These are phyloP conservation scores for Capsella rubella DNA, from an alignment of 441 rosid species.

Conservation along the genomic window DNA sequence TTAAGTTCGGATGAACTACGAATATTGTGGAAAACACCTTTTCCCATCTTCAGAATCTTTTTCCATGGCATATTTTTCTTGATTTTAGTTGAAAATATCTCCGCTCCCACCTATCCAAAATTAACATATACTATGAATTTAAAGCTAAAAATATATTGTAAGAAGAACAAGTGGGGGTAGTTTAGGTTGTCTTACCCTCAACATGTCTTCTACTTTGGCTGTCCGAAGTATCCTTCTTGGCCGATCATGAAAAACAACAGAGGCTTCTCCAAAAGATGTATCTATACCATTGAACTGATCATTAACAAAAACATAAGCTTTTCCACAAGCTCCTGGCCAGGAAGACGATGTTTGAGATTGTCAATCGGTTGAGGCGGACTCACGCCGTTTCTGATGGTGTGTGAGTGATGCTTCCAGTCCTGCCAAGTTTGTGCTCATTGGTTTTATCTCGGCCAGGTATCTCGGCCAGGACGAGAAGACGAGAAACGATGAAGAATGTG, in stretches of 20 bases:
- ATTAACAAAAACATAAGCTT: neutral
- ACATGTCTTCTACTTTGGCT: neutral
- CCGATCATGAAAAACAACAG: neutral
- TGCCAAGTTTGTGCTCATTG: too few species aligned
- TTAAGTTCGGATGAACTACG: conserved; percentile 2
- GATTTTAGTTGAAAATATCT: neutral
- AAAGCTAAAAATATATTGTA: neutral
- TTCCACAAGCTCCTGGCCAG: neutral
- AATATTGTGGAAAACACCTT: too few species aligned
- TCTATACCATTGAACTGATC: conserved; percentile 4
- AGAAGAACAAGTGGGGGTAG: neutral
- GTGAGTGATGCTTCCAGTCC: too few species aligned
- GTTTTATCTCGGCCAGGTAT: too few species aligned
- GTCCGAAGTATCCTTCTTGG: neutral
- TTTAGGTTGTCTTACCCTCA: neutral
- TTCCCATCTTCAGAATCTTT: neutral
- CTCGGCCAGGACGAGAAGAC: too few species aligned
- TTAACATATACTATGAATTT: too few species aligned
- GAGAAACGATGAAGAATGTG: too few species aligned
- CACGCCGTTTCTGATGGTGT: too few species aligned
- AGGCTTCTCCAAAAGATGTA: neutral
- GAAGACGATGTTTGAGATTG: too few species aligned
- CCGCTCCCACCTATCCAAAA: conserved; percentile 9
- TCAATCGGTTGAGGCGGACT: too few species aligned
- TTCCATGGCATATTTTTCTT: conserved; percentile 4